Conservation (phyloP, 495 filamentous ascomycete species). For the Talaromyces ruber region DNA sequence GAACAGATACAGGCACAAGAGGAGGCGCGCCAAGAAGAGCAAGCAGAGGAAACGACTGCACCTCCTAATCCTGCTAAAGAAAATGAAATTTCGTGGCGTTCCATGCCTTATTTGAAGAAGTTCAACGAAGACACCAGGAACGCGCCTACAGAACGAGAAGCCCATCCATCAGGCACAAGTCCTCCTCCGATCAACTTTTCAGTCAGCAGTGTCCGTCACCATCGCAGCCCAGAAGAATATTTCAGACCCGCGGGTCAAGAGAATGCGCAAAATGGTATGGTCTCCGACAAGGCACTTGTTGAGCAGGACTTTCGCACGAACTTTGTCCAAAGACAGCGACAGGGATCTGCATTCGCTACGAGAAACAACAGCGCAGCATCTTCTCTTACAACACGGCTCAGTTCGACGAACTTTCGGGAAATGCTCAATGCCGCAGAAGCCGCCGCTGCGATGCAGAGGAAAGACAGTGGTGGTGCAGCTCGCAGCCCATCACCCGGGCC, state of each 20-base stretch:
- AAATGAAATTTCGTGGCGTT: not conserved
- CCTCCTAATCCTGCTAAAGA: not conserved
- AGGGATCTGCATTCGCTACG: not conserved
- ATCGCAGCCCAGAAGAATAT: slow-evolving; percentile 3
- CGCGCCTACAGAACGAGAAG: not conserved
- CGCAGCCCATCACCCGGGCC: not conserved
- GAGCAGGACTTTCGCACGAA: slow-evolving; percentile 22
- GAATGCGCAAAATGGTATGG: not conserved
- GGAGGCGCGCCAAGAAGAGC: not conserved
- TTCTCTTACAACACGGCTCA: slow-evolving; percentile 5
- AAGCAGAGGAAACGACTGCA: not conserved
- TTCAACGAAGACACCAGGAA: not conserved
- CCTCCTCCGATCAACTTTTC: slow-evolving; percentile 7
- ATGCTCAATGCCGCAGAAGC: not conserved
- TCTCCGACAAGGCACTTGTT: slow-evolving; percentile 12
- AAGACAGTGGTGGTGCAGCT: not conserved
- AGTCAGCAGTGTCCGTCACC: slow-evolving; percentile 6
- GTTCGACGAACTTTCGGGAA: slow-evolving; percentile 3
- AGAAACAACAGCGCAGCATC: slow-evolving; percentile 10
- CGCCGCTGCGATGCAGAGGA: not conserved
- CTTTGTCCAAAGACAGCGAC: slow-evolving; percentile 15
- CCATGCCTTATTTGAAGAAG: slow-evolving; percentile 1
- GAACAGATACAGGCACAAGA: not conserved
- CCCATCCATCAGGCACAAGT: not conserved
- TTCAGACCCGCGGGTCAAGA: not conserved